Evolutionary conservation across 371 early-diverging fungal genomes (phyloP), one percentile per base, ranked within the genome.

Genomic region (Lichtheimia ornata): DNA sequence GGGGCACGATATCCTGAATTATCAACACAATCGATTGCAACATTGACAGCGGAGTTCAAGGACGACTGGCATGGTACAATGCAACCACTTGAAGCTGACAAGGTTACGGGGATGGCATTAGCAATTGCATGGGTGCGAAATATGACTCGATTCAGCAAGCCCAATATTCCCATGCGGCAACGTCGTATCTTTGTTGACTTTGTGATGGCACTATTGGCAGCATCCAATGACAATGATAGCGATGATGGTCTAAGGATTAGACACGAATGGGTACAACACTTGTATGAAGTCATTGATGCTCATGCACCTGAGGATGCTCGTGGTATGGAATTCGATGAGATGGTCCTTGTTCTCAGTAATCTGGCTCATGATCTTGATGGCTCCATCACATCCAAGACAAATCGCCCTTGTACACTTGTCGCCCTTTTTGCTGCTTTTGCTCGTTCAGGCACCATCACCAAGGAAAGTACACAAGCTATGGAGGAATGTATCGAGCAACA

Each of bases 161-260:
- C 18, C 1, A 17, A 54, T 40, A 22, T 22, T 2, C 44, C 27
- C 13, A 45, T 56, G 57, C 30, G 27, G 18, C 57, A 51, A 17
- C 49, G 59, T 11, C 59, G 59, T 15, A 30, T 59, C 7, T 59
- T 59, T 22, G 20, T 35, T 14, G 59, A 59, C 18, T 59, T 40
- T 58, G 45, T 45, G 27, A 9, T 50, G 17, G 51, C 18, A n/a
- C 40, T 54, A 3, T 41, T 54, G 28, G 18, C 54, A 9, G 35
- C 11, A 35, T 35, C 35, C 35, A 35, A 35, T 35, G 35, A 35
- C 0, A 35, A 35, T 35, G 35, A 35, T 35, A 11, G 2, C 5
- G 35, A 35, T 35, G 54, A 54, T 54, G 54, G 41, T 41, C 20
- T 20, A 4, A 20, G 28, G 35, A 49, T 50, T 12, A 24, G 24